Conservation (phyloP, 1,284 basidiomycete species). For the Tremellales sp. region DNA sequence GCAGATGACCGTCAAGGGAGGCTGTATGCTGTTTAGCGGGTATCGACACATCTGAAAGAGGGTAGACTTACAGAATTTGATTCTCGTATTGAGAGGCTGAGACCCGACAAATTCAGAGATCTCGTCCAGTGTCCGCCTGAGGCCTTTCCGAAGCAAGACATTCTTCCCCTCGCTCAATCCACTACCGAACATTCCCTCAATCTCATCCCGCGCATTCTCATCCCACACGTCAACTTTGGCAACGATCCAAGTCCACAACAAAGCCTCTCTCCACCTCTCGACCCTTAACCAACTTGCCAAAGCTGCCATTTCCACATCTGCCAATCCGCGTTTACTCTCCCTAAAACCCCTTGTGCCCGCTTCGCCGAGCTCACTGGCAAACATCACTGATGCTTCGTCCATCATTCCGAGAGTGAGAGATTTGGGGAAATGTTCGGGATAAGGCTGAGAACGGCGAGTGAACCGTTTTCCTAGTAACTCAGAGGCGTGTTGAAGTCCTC, state of each 20-base stretch:
- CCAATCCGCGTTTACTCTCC: constrained; percentile 27
- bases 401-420: constrained; percentile 20
- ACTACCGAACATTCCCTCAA: constrained; percentile 21
- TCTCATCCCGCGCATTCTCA: constrained; percentile 16
- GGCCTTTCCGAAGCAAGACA: constrained; percentile 3
- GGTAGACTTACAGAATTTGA: constrained; percentile 22
- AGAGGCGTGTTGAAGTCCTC: constrained; percentile 36
- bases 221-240: constrained; percentile 33
- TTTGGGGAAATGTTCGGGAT: constrained; percentile 41
- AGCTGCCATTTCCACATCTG: constrained; percentile 40
- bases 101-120: no score
- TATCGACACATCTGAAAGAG: not conserved
- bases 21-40: constrained; percentile 10
- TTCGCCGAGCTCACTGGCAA: constrained; percentile 18
- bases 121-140: constrained; percentile 26
- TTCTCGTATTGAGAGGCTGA: not conserved
- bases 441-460: constrained; percentile 21
- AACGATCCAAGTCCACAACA: constrained; percentile 39
- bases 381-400: constrained; percentile 41
- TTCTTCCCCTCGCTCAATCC: constrained; percentile 6
- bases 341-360: constrained; percentile 34
- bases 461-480: constrained; percentile 31
- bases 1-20: constrained; percentile 32
- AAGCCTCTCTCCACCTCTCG: constrained; percentile 42
- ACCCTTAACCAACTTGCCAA: constrained; percentile 32